A percentile compares a stretch with the other conserved stretches of the same genome.
Conservation (phyloP, 148 eudicot genomes). For the Spergularia marina region DNA sequence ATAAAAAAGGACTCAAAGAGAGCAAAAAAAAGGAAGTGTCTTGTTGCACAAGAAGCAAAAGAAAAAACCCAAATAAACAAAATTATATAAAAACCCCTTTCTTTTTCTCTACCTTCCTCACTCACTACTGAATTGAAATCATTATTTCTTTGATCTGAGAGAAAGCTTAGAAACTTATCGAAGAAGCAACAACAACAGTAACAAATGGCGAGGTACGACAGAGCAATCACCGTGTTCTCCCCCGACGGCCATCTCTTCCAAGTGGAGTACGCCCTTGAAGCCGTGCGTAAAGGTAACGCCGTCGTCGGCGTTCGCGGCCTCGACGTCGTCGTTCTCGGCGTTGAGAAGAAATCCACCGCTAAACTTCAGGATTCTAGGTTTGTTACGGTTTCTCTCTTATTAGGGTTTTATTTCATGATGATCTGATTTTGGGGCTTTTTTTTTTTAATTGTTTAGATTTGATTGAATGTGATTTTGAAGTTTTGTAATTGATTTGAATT, state of each 20-base stretch:
- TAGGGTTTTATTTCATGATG: background rate
- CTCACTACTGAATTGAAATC: background rate
- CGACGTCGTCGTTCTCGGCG: constrained; percentile 81
- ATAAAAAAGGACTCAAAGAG: background rate
- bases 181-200: background rate
- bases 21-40: background rate
- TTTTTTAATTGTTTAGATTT: background rate
- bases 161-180: background rate
- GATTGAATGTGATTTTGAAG: background rate
- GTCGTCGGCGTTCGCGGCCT: constrained; percentile 93
- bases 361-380: constrained; percentile 95
- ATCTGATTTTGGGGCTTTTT: background rate
- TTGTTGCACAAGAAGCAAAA: constrained; percentile 24
- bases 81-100: no score
- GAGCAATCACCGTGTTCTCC: constrained; percentile 95
- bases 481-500: background rate
- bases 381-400: background rate
- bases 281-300: constrained; percentile 96
- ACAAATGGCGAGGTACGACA: constrained; percentile 84
- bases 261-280: constrained; percentile 96
- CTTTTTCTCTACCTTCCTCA: background rate
- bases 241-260: constrained; percentile 99
- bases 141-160: background rate
- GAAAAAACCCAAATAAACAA: background rate
- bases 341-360: constrained; percentile 90